phyloP scores from a whole-genome alignment of 352 stramenopile genomes.

The Thraustochytrium sp. region DNA sequence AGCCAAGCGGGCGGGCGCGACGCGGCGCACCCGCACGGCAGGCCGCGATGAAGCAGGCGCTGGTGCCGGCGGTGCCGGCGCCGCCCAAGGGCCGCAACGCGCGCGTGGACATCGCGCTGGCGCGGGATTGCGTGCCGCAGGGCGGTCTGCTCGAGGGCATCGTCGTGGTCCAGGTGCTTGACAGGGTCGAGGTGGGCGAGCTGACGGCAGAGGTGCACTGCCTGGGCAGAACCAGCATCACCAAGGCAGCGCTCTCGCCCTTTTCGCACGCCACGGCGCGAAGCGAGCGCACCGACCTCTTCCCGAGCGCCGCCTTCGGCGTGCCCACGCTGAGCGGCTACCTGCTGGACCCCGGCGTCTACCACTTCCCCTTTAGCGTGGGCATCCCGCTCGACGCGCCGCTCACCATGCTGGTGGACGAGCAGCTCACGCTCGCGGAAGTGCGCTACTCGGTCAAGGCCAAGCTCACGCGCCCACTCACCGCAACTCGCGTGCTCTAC shows the following conservation, averaged over 20 bases:
- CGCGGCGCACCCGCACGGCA: no score
- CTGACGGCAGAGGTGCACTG: not conserved
- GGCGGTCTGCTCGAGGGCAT: not conserved
- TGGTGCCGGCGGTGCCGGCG: not conserved
- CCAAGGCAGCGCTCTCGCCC: not conserved
- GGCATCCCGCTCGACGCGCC: not conserved
- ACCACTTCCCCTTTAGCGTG: not conserved
- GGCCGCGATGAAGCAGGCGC: no score
- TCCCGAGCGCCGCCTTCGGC: not conserved
- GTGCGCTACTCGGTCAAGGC: not conserved
- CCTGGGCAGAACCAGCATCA: not conserved
- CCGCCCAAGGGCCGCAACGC: not conserved
- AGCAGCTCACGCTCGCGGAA: not conserved
- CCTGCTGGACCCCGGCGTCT: not conserved
- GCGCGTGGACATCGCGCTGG: not conserved
- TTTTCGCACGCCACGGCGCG: not conserved
- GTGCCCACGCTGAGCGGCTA: not conserved
- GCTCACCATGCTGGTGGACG: not conserved
- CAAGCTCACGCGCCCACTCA: not conserved
- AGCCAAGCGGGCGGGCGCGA: no score
- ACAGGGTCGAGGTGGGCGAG: not conserved
- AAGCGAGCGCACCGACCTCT: not conserved
- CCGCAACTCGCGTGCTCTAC: not conserved
- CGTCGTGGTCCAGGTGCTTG: not conserved
- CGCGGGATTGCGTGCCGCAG: not conserved